Conservation (phyloP, 2,329 filamentous ascomycete genomes). For the Trichoderma arundinaceum region DNA sequence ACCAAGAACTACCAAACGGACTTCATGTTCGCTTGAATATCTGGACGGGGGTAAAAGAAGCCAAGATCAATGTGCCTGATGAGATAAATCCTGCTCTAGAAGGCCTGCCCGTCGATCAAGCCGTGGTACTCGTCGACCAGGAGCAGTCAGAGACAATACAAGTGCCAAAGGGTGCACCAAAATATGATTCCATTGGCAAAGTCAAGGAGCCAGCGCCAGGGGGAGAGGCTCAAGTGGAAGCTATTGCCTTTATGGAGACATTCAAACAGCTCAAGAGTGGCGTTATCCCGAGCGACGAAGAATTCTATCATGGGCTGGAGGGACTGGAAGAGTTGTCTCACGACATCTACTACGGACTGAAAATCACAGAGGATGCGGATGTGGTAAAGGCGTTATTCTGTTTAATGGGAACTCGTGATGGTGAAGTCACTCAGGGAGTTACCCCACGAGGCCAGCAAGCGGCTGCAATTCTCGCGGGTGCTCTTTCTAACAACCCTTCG, state of each 20-base stretch:
- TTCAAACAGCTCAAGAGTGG: constrained; percentile 57
- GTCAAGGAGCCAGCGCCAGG: constrained; percentile 56
- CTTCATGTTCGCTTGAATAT: constrained; percentile 71
- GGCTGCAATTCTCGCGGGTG: constrained; percentile 61
- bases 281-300: constrained; percentile 40
- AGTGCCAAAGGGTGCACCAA: constrained; percentile 58
- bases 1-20: constrained; percentile 68
- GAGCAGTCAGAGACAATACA: constrained; percentile 45
- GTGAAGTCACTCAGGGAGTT: constrained; percentile 36
- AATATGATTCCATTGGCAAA: constrained; percentile 62
- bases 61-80: constrained; percentile 66
- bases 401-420: constrained; percentile 50
- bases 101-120: constrained; percentile 59
- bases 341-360: constrained; percentile 72
- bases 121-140: constrained; percentile 61
- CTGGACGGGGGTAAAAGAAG: constrained; percentile 66
- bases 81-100: constrained; percentile 55
- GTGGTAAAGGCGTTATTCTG: constrained; percentile 63
- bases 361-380: constrained; percentile 62
- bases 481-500: constrained; percentile 69
- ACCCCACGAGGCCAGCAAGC: constrained; percentile 57
- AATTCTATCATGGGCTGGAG: constrained; percentile 58
- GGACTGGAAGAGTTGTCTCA: constrained; percentile 68
- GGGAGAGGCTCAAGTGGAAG: constrained; percentile 40
- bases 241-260: constrained; percentile 36